Evolutionary conservation across 345 rosid species (phyloP), one percentile per base, ranked within the genome.

Genomic region (Rhizophora mangle): DNA sequence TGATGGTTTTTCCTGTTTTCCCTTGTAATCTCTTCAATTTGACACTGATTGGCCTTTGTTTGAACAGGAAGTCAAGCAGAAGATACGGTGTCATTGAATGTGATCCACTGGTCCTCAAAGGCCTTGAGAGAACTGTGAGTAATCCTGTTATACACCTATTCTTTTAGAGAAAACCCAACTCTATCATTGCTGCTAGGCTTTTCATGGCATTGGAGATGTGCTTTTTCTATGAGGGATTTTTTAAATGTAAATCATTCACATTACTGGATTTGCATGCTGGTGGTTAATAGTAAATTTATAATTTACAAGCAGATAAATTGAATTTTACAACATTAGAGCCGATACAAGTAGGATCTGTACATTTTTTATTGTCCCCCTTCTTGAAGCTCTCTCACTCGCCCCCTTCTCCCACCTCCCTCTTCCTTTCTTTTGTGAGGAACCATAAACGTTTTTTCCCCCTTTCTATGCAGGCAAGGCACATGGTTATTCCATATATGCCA

Each of bases 401-500:
- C 10, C 2, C 49, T 1, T 8, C 9, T 2, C 8, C 37, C 37
- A 1, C 6, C 6, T 5, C 37, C 9, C 37, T 1, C 10, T 34
- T 15, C 49, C 49, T 43, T 49, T 60, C 30, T 36, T 68, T 13
- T 36, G 29, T 11, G 26, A 60, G 71, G 21, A 76, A 32, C 46
- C 64, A 46, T 59, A 62, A 68, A 37, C 34, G 21, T 63, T 21
- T 78, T 71, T 30, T 55, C 60, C 16, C 60, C 75, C 75, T 79
- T 47, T 76, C 77, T 53, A 43, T 62, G 70, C 90, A 95, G 99
- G 96, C 91, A 66, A 90, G 94, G 79, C 94, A 92, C 85, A 85
- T 92, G 87, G 96, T 95, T 79, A 86, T 95, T 70, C 97, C 98
- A 73, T 92, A 90, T 78, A 92, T 92, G 97, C 99, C 98, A 80